Evolutionary conservation across 1,284 basidiomycete genomes (phyloP).

Genomic region (Tranzscheliella williamsii): DNA sequence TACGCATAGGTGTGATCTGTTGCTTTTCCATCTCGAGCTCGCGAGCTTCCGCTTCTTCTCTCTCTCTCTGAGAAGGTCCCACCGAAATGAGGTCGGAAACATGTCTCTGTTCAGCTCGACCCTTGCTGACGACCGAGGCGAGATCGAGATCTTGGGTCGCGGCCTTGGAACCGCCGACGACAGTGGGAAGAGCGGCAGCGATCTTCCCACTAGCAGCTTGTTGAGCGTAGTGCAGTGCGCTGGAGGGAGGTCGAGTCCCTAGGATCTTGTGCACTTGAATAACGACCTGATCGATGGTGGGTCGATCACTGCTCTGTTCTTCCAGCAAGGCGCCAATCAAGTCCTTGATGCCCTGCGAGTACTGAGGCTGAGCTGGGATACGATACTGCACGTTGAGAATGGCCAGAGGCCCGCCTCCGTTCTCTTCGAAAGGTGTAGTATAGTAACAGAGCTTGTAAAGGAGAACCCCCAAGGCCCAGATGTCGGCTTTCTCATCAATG

Average conservation of each 20-base stretch:
- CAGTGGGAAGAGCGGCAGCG: conserved; percentile 14
- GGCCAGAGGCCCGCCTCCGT: conserved; percentile 85
- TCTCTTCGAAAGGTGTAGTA: conserved; percentile 81
- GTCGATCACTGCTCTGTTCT: conserved; percentile 48
- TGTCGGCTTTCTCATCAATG: conserved; percentile 85
- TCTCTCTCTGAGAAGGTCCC: conserved; percentile 31
- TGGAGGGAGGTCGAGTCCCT: conserved; percentile 36
- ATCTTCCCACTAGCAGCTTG: conserved; percentile 36
- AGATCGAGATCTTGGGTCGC: neutral
- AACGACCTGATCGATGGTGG: conserved; percentile 49
- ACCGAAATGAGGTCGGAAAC: conserved; percentile 33
- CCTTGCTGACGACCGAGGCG: neutral
- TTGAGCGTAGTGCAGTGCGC: conserved; percentile 38
- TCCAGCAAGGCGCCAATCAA: conserved; percentile 68
- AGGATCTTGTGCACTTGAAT: conserved; percentile 46
- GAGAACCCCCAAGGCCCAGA: conserved; percentile 77
- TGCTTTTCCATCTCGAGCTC: conserved; percentile 41
- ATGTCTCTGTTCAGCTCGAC: neutral
- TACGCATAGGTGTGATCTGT: conserved; percentile 61
- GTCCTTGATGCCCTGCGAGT: conserved; percentile 81
- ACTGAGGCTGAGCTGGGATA: conserved; percentile 71
- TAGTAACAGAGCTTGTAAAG: conserved; percentile 92
- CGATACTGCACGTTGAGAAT: conserved; percentile 96
- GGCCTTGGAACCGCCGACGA: conserved; percentile 8
- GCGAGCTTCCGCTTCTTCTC: conserved; percentile 31